Evolutionary conservation across 345 rosid genomes (phyloP).

Genomic region (Raphanus raphanistrum): DNA sequence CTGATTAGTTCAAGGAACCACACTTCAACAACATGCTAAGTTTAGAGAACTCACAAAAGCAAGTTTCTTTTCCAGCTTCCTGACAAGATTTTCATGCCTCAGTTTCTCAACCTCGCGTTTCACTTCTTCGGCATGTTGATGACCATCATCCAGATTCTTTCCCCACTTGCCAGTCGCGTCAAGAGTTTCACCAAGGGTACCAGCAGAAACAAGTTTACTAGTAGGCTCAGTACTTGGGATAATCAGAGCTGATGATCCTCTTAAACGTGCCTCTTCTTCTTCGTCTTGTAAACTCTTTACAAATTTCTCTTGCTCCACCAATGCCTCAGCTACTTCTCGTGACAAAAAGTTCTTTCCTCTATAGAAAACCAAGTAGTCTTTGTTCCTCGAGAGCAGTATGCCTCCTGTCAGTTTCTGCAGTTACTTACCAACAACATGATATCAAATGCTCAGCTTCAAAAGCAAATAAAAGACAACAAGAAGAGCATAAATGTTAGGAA

Average conservation of each 20-base stretch:
- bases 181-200: conserved; percentile 87
- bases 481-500: not conserved
- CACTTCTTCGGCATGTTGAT: conserved; percentile 51
- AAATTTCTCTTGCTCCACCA: conserved; percentile 73
- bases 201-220: conserved; percentile 58
- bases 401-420: conserved; percentile 92
- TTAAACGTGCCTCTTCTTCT: conserved; percentile 87
- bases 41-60: conserved; percentile 60
- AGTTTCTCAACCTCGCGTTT: conserved; percentile 68
- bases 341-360: conserved; percentile 89
- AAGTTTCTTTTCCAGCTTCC: conserved; percentile 78
- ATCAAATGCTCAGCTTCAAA: conserved; percentile 17
- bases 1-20: not conserved
- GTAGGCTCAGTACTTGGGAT: conserved; percentile 39
- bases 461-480: not conserved
- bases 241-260: conserved; percentile 68
- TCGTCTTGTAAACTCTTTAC: conserved; percentile 73
- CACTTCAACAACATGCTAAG: not conserved
- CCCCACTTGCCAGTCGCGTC: conserved; percentile 84
- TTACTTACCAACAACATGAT: conserved; percentile 31
- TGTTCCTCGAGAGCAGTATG: conserved; percentile 76
- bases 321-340: conserved; percentile 64
- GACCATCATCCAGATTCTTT: conserved; percentile 57
- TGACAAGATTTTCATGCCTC: conserved; percentile 65
- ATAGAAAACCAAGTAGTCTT: conserved; percentile 92